Evolutionary conservation across 164 flowering plant species (phyloP).

Genomic region (Macadamia integrifolia): DNA sequence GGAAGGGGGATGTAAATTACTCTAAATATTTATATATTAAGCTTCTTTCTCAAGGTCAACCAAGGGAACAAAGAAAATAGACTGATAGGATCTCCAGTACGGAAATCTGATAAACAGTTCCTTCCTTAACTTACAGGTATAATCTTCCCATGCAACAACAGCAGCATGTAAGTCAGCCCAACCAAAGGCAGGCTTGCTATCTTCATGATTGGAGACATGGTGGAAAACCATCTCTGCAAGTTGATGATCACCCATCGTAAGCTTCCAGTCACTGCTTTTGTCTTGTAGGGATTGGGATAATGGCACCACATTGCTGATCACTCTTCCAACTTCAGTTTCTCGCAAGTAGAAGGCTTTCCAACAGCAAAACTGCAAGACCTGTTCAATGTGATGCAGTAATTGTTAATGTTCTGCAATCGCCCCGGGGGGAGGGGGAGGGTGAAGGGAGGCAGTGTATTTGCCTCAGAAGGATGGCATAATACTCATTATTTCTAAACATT

Average conservation of each 20-base stretch:
- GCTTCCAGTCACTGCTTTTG: constrained; percentile 18
- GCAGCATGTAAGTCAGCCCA: constrained; percentile 42
- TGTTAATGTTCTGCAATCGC: background rate
- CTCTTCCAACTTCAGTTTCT: constrained; percentile 5
- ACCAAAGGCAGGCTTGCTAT: constrained; percentile 18
- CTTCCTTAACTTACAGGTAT: constrained; percentile 30
- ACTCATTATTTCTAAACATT: too few relatives aligned
- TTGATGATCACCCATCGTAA: constrained; percentile 29
- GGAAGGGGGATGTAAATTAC: too few relatives aligned
- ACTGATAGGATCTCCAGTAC: constrained; percentile 46
- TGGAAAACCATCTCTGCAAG: constrained; percentile 30
- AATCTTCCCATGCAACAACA: constrained; percentile 51
- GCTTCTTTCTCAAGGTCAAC: constrained; percentile 5
- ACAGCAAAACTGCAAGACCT: constrained; percentile 68
- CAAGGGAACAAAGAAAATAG: constrained; percentile 36
- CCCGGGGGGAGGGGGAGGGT: too few relatives aligned
- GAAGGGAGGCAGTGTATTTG: too few relatives aligned
- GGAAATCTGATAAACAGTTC: constrained; percentile 40
- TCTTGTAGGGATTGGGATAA: constrained; percentile 27
- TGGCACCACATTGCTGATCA: constrained; percentile 7
- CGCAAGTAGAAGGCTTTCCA: constrained; percentile 49
- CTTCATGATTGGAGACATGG: constrained; percentile 1
- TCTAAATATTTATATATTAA: background rate
- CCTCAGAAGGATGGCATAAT: too few relatives aligned
- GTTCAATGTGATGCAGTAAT: constrained; percentile 6